Base-by-base conservation (phyloP, 495 filamentous ascomycete species). In the Xylaria nigripes region DNA sequence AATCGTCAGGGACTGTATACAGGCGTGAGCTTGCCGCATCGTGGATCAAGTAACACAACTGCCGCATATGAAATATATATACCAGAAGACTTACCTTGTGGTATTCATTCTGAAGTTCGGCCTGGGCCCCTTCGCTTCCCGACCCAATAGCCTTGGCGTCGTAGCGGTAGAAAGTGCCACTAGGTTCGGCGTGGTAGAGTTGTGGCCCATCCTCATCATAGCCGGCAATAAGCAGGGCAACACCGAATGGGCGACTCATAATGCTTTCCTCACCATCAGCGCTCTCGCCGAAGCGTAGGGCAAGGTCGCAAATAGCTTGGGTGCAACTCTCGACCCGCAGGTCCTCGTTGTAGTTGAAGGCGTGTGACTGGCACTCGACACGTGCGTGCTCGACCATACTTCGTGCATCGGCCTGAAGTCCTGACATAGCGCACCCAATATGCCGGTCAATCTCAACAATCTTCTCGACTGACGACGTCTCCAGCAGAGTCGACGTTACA, bases 381-480 rank as follows among this genome's bases (percentile, higher is more conserved):
- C 93, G 90, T 48, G 93, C 93, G 73, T 98, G 93, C 77, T 98
- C 93, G 51, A 98, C 84, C 82, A 98, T 91, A 68, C 84, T 87
- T 45, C 93, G 85, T 36, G 93, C 93, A 73, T 98, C 93, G 57
- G 93, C 93, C 74, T 98, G 93, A 54, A 98, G 79, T 18, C 93
- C 93, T 52, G 84, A 89, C 94, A 97, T 98, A 72, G 93, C 94
- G 75, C 93, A 97, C 47, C 93, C 93, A 61, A 98, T 95, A 76
- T 98, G 93, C 58, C 85, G 82, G 76, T 98, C 93, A 74, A 98
- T 96, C 68, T 97, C 92, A 66, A 98, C 93, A 60, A 98, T 97
- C 79, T 98, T 98, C 72, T 98, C 93, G 62, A 98, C 93, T 34
- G 90, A 95, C 22, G 86, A 92, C 19, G 93, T 92, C 72, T 97